These are phyloP conservation scores for Citrullus mucosospermus DNA, from an alignment of 306 rosid species.

Conservation along the genomic window DNA sequence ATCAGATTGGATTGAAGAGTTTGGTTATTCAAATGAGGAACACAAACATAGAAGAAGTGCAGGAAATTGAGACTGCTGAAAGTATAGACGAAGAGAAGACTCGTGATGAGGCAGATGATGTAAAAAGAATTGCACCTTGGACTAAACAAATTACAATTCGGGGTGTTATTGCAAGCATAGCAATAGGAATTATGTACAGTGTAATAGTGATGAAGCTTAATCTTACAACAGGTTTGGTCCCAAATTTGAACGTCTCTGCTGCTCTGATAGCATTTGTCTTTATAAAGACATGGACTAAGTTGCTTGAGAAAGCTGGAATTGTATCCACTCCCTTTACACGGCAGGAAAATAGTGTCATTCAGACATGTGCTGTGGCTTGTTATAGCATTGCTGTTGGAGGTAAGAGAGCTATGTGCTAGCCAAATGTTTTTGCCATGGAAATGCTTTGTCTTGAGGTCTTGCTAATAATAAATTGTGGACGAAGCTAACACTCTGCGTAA, in stretches of 20 bases:
- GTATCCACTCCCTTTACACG: conserved; percentile 70
- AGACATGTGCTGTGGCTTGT: conserved; percentile 96
- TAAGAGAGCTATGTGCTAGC: conserved; percentile 12
- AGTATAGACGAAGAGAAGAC: conserved; percentile 28
- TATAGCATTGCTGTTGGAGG: conserved; percentile 96
- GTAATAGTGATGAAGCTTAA: conserved; percentile 80
- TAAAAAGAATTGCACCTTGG: conserved; percentile 58
- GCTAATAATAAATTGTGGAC: too few species aligned
- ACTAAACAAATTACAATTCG: conserved; percentile 59
- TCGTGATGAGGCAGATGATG: conserved; percentile 29
- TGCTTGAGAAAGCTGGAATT: conserved; percentile 68
- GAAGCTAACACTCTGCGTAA: too few species aligned
- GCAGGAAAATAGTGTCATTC: conserved; percentile 89
- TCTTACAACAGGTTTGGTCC: conserved; percentile 94
- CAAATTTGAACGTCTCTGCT: conserved; percentile 92
- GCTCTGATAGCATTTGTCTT: conserved; percentile 94
- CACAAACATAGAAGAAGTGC: conserved; percentile 16
- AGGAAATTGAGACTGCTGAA: conserved; percentile 33
- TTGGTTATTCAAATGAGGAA: conserved; percentile 26
- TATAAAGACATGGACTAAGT: conserved; percentile 61
- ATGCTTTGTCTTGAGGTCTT: not conserved
- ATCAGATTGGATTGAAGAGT: not conserved
- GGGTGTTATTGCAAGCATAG: conserved; percentile 56
- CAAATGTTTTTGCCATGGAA: not conserved
- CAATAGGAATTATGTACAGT: conserved; percentile 70